A percentile compares a stretch with the other conserved stretches of the same genome.
Evolutionary conservation across 495 filamentous ascomycete species (phyloP).

Genomic region (Pyrenopolyporus hunteri): DNA sequence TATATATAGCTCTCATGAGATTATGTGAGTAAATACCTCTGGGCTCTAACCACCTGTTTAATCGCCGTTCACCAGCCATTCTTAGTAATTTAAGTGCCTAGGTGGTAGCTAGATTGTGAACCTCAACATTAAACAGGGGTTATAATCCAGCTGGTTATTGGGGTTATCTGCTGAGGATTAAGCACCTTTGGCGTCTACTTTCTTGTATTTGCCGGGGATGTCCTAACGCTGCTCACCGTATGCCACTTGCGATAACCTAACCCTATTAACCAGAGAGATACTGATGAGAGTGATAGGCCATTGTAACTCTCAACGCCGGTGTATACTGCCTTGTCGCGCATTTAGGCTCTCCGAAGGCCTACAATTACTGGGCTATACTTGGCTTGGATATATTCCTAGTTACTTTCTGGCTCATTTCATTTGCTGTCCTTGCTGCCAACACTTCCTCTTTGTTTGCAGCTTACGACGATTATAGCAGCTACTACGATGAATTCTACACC

Average conservation of each 20-base stretch:
- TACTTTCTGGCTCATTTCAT: constrained; percentile 55
- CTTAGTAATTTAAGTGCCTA: too few relatives aligned
- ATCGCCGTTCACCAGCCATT: too few relatives aligned
- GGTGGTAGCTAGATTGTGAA: too few relatives aligned
- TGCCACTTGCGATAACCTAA: constrained; percentile 10
- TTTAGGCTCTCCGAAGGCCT: constrained; percentile 39
- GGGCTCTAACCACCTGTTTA: too few relatives aligned
- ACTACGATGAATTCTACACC: constrained; percentile 33
- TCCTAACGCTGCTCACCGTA: constrained; percentile 52
- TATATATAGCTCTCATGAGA: too few relatives aligned
- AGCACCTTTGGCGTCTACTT: constrained; percentile 63
- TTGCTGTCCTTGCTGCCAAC: constrained; percentile 48
- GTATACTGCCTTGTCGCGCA: constrained; percentile 51
- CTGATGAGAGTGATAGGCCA: constrained; percentile 39
- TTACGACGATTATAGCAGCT: constrained; percentile 23
- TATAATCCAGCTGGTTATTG: constrained; percentile 65
- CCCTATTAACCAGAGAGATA: not conserved
- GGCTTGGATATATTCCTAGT: constrained; percentile 52
- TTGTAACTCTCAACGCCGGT: constrained; percentile 48
- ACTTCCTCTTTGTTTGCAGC: constrained; percentile 33
- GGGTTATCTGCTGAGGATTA: constrained; percentile 70
- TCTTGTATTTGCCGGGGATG: constrained; percentile 39
- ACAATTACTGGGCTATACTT: constrained; percentile 59
- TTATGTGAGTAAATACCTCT: too few relatives aligned
- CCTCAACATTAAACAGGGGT: too few relatives aligned